Percentiles rank a stretch among this genome's conserved stretches.
Conservation (phyloP, 176 grass and related monocot genomes). For the Phoenix roebelenii region DNA sequence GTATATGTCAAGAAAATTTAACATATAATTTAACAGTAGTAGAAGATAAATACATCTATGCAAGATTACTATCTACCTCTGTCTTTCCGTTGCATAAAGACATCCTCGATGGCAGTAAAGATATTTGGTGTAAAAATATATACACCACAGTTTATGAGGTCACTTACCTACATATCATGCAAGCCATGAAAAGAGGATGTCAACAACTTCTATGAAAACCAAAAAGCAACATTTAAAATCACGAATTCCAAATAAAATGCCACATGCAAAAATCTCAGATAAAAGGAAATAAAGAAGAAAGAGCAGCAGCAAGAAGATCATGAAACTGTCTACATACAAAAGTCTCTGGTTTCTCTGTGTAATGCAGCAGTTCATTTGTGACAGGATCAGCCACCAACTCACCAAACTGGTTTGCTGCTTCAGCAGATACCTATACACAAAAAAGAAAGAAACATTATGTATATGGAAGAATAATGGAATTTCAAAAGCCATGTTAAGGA, state of each 20-base stretch:
- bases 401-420: conserved; percentile 93
- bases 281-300: neutral
- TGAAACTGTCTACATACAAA: conserved; percentile 59
- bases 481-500: neutral
- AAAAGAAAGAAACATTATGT: conserved; percentile 6
- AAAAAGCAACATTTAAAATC: too few species aligned
- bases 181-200: conserved; percentile 19
- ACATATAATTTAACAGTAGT: too few species aligned
- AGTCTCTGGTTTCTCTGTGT: conserved; percentile 94
- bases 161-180: conserved; percentile 63
- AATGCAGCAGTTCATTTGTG: conserved; percentile 93
- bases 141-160: conserved; percentile 95
- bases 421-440: conserved; percentile 72
- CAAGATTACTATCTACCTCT: conserved; percentile 37
- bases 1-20: too few species aligned
- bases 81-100: conserved; percentile 73
- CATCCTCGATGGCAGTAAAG: conserved; percentile 81
- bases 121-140: conserved; percentile 99
- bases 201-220: conserved; percentile 2
- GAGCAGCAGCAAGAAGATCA: neutral
- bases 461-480: neutral
- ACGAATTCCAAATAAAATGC: neutral
- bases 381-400: conserved; percentile 96
- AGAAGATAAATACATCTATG: too few species aligned
- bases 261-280: neutral